Evolutionary conservation across 768 basidiomycete species (phyloP), one percentile per base, ranked within the genome.

Genomic region (Gloeophyllum trabeum): DNA sequence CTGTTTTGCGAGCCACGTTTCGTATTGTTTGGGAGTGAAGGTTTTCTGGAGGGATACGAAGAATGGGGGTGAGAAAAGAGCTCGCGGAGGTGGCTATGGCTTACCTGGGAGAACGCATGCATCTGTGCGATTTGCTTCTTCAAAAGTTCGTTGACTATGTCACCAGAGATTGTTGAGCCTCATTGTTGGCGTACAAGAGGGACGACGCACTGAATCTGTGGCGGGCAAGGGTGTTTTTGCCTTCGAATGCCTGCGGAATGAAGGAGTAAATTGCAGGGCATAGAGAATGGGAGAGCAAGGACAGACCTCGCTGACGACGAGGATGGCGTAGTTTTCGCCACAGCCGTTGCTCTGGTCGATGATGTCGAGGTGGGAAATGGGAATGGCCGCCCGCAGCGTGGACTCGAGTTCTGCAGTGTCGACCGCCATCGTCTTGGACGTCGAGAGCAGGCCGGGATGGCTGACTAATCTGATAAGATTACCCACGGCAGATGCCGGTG

Each of bases 71-170:
- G 22, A 34, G 37, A 24, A 39, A 22, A 43, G 22, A 43, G 18
- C 32, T 19, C 25, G 20, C n/a, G 28, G 24, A 23, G 41, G 38
- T 19, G 12, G 20, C 14, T 14, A 25, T 4, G 20, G n/a, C 62
- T 41, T 49, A 87, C 88, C 77, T 91, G 87, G 12, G 87, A 87
- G 60, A 91, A 91, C 4, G 88, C 87, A 51, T 91, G 87, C 72
- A 91, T 79, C 43, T 81, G 74, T 0, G 81, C 66, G 43, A 91
- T 88, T 51, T 88, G 67, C 2, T 62, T 63, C 61, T 84, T 89
- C 52, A 91, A 56, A 6, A 79, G 53, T 19, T 86, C 79, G 51
- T 90, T 89, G 44, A 91, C 87, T 90, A 46, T 3, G 41, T 19
- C 40, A 32, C 37, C 14, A 12, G 16, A 10, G 28, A 32, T 43